Evolutionary conservation across 2,329 filamentous ascomycete genomes (phyloP).

Genomic region (Hypoxylon sp.): DNA sequence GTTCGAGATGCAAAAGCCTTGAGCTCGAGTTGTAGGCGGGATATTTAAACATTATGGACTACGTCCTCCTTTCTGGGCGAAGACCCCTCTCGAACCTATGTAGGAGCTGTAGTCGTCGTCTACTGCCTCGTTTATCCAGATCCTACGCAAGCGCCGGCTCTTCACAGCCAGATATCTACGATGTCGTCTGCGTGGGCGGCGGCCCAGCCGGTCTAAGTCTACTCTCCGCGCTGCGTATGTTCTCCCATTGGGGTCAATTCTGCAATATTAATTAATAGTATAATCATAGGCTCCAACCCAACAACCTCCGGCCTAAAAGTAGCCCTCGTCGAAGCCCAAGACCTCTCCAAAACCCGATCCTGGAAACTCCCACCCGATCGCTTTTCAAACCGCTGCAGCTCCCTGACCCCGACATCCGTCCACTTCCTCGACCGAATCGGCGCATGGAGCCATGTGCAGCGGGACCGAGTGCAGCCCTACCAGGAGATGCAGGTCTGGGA

Average conservation of each 20-base stretch:
- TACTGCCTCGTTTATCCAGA: constrained; percentile 50
- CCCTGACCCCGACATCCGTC: constrained; percentile 88
- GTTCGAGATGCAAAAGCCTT: constrained; percentile 3
- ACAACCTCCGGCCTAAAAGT: constrained; percentile 80
- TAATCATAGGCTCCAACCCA: constrained; percentile 72
- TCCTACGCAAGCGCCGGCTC: constrained; percentile 53
- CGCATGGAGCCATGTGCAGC: constrained; percentile 81
- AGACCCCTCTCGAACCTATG: constrained; percentile 49
- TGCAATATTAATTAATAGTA: constrained; percentile 3
- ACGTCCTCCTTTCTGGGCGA: constrained; percentile 31
- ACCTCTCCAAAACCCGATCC: constrained; percentile 73
- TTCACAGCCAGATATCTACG: constrained; percentile 76
- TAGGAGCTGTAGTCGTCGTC: constrained; percentile 55
- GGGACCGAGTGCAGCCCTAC: constrained; percentile 81
- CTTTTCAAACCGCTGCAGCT: constrained; percentile 96
- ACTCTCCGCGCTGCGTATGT: constrained; percentile 76
- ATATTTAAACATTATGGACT: constrained; percentile 39
- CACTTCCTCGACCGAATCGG: constrained; percentile 83
- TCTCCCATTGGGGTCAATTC: constrained; percentile 1
- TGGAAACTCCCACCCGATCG: constrained; percentile 72
- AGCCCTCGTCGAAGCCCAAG: constrained; percentile 89
- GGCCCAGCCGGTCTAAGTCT: constrained; percentile 89
- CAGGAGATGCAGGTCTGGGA: constrained; percentile 99
- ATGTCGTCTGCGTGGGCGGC: constrained; percentile 91
- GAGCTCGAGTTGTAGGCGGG: neutral